Base-by-base conservation (phyloP, 2,329 filamentous ascomycete genomes). In the Celoporthe dispersa region DNA sequence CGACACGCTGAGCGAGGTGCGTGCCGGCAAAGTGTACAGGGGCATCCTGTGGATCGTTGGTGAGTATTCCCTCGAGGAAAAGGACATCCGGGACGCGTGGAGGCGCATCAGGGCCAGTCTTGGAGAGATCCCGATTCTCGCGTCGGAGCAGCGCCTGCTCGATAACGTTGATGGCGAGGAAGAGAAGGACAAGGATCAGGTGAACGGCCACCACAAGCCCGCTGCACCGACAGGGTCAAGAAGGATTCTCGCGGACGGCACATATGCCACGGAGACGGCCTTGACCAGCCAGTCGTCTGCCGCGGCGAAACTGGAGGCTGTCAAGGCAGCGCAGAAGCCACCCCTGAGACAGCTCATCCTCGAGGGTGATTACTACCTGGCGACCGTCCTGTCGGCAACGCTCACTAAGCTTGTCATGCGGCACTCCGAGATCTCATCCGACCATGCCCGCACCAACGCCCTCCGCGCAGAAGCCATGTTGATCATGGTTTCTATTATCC, bases 401-500 rank as follows among this genome's bases (percentile, higher is more conserved):
- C 87, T 99, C 70, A 97, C 96, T 22, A 99, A 99, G 83, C 87
- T 99, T 68, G 96, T 99, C 65, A 97, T 99, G 94, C 92, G 96
- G 67, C 94, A 98, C 80, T 92, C 94, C 1, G 94, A 98, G 78
- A 94, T 98, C 71, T 98, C 95, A 1, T 85, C 91, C 33, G 95
- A 98, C 76, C 82, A 86, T 59, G 92, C 93, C 59, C 91, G 96
- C 53, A 98, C 95, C 39, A 99, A 99, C 76, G 94, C 95, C 39
- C 87, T 99, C 35, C 92, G 94, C 64, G 96, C 96, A 3, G 96
- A 99, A 81, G 96, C 96, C 60, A 99, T 99, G 96, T 87, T 99
- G 67, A 98, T 99, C 79, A 97, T 98, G 94, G 97, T 99, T 76
- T 98, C 96, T 6, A 97, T 99, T 75, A 94, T 99, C 74, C 94